These are phyloP conservation scores for Gaultheria prostrata DNA, from an alignment of 148 eudicot species.

Conservation along the genomic window DNA sequence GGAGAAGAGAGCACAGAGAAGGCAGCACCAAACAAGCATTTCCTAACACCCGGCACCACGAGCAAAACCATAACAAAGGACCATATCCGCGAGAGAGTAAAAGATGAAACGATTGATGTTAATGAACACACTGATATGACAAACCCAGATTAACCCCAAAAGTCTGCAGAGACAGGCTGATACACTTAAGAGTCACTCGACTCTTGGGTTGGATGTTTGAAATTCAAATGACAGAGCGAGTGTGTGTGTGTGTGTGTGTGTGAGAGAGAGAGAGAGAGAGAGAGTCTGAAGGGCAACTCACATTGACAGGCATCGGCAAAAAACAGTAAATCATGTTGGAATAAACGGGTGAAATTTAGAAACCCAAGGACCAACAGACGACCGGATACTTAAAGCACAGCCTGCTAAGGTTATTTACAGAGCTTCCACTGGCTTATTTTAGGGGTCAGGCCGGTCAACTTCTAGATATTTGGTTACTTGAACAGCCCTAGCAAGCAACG, in stretches of 20 bases:
- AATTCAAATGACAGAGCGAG: not conserved
- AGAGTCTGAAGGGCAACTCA: too few species aligned
- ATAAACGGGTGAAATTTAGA: not conserved
- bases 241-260: too few species aligned
- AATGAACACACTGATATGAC: not conserved
- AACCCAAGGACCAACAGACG: not conserved
- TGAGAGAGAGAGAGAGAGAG: too few species aligned
- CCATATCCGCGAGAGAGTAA: not conserved
- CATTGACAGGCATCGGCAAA: too few species aligned
- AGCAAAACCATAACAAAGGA: not conserved
- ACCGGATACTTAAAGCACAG: not conserved
- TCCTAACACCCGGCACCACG: not conserved
- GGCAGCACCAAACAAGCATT: not conserved
- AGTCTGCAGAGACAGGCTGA: too few species aligned
- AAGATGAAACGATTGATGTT: not conserved
- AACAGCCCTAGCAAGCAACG: not conserved
- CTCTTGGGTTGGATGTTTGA: not conserved
- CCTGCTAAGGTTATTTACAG: not conserved
- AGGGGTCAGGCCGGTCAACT: not conserved
- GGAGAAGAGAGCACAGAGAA: not conserved
- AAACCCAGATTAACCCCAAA: too few species aligned
- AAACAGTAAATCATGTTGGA: not conserved
- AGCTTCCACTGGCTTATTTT: not conserved
- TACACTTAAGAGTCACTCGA: not conserved
- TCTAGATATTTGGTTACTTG: not conserved